Evolutionary conservation across 768 basidiomycete species (phyloP).

Genomic region (Lenzites betulinus): DNA sequence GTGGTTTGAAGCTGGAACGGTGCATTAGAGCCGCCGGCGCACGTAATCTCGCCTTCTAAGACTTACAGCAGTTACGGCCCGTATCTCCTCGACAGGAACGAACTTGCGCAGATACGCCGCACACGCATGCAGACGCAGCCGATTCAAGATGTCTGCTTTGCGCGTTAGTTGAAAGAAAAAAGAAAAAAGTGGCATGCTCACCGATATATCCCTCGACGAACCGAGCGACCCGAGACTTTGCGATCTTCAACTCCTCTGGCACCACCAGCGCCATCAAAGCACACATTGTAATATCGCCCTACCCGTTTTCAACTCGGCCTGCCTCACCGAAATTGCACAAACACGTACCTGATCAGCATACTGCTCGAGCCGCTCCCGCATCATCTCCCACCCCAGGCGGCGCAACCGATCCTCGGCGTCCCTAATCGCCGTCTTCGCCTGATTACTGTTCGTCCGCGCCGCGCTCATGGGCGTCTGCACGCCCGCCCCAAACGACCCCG

Average conservation of each 20-base stretch:
- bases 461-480: constrained; percentile 12
- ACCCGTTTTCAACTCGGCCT: background rate
- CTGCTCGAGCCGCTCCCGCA: constrained; percentile 58
- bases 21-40: background rate
- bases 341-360: constrained; percentile 59
- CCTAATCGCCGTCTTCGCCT: constrained; percentile 32
- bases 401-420: constrained; percentile 53
- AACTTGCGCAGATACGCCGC: constrained; percentile 80
- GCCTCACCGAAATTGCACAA: background rate
- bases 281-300: constrained; percentile 85
- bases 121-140: constrained; percentile 60
- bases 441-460: constrained; percentile 18
- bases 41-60: background rate
- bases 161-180: background rate
- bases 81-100: constrained; percentile 51
- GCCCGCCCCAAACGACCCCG: background rate
- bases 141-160: constrained; percentile 58
- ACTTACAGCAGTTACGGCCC: constrained; percentile 54
- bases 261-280: constrained; percentile 69
- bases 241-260: constrained; percentile 55
- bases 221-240: constrained; percentile 42
- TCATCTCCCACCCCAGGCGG: constrained; percentile 56
- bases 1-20: constrained; percentile 63
- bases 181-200: constrained; percentile 34
- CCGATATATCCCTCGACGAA: constrained; percentile 78